phyloP scores from a whole-genome alignment of 139 green algal species.

The Picocystis salinarum region DNA sequence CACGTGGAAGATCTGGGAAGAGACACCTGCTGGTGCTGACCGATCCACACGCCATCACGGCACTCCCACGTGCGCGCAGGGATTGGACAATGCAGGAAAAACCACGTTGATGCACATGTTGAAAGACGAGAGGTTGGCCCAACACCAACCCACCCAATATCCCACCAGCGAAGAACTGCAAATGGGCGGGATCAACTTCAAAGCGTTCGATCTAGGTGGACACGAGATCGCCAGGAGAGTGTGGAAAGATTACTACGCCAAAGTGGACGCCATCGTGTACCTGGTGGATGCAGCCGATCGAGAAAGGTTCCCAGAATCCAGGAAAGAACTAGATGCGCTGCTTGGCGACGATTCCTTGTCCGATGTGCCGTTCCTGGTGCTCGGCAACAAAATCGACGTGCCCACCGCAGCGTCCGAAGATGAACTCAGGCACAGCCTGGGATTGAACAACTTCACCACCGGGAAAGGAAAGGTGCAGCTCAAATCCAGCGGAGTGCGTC shows the following conservation, averaged over 20 bases:
- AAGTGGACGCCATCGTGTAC: slow-evolving; percentile 98
- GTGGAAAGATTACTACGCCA: slow-evolving; percentile 99
- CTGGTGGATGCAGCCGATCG: slow-evolving; percentile 89
- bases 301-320: slow-evolving; percentile 73
- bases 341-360: slow-evolving; percentile 77
- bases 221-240: slow-evolving; percentile 94
- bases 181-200: slow-evolving; percentile 97
- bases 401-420: slow-evolving; percentile 63
- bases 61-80: slow-evolving; percentile 20
- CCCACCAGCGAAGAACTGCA: slow-evolving; percentile 96
- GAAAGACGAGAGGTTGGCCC: slow-evolving; percentile 90
- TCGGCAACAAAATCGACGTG: slow-evolving; percentile 99
- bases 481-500: slow-evolving; percentile 57
- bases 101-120: slow-evolving; percentile 99
- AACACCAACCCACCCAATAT: slow-evolving; percentile 95
- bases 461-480: slow-evolving; percentile 92
- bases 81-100: slow-evolving; percentile 97
- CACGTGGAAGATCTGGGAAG: too few species aligned
- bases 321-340: slow-evolving; percentile 79
- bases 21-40: too few species aligned
- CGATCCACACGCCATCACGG: neutral
- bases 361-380: slow-evolving; percentile 80
- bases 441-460: slow-evolving; percentile 82
- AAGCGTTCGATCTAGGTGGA: slow-evolving; percentile 95
- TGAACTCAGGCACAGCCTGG: slow-evolving; percentile 75